Evolutionary conservation across 2,329 filamentous ascomycete species (phyloP).

Genomic region (Xylaria sp.): DNA sequence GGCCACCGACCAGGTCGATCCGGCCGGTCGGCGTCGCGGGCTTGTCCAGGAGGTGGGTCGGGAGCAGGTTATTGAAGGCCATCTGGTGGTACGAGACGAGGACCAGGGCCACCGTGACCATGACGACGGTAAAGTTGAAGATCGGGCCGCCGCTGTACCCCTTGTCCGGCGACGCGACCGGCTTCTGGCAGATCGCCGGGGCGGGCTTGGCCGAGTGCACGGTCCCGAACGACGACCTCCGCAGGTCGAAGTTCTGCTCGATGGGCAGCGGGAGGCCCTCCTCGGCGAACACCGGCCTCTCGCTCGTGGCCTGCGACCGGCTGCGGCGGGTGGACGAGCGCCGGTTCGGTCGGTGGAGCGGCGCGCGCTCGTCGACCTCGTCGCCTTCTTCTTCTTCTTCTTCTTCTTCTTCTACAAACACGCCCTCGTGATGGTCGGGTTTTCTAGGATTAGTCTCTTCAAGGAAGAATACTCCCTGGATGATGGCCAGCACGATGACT

Average conservation of each 20-base stretch:
- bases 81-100: constrained; percentile 51
- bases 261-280: constrained; percentile 40
- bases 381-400: constrained; percentile 36
- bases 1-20: constrained; percentile 58
- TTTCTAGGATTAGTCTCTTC: constrained; percentile 44
- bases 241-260: constrained; percentile 41
- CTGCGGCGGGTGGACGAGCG: constrained; percentile 9
- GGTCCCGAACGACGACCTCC: constrained; percentile 45
- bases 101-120: constrained; percentile 45
- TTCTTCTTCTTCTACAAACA: constrained; percentile 29
- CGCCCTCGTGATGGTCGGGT: constrained; percentile 10
- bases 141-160: constrained; percentile 33
- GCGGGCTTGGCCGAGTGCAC: constrained; percentile 44
- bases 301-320: constrained; percentile 25
- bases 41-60: constrained; percentile 46
- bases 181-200: constrained; percentile 4
- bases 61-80: constrained; percentile 47
- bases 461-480: constrained; percentile 64
- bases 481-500: constrained; percentile 63
- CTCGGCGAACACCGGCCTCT: constrained; percentile 38
- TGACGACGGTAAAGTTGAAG: constrained; percentile 46
- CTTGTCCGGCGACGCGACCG: constrained; percentile 6
- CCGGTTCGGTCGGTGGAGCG: constrained; percentile 25
- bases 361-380: constrained; percentile 33
- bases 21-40: constrained; percentile 33